Conservation (phyloP, 2,329 filamentous ascomycete genomes). For the Cercospora canescens region DNA sequence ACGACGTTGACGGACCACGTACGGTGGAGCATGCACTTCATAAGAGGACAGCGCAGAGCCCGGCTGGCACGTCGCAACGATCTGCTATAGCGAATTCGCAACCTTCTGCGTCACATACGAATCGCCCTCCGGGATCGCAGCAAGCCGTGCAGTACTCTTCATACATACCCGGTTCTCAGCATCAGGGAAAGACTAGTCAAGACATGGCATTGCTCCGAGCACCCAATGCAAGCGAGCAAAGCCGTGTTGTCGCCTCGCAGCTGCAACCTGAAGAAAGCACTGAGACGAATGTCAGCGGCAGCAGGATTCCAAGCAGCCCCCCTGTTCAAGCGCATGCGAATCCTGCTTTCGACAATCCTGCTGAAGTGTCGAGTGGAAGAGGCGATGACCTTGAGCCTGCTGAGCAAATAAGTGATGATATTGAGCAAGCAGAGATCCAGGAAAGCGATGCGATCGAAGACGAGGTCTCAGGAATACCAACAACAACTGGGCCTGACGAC, state of each 20-base stretch:
- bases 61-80: conserved; percentile 31
- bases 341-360: conserved; percentile 27
- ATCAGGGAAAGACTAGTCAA: conserved; percentile 34
- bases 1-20: background rate
- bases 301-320: conserved; percentile 37
- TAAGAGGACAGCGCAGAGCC: background rate
- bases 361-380: conserved; percentile 20
- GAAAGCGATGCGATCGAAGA: conserved; percentile 32
- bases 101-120: conserved; percentile 24
- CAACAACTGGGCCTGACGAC: conserved; percentile 1
- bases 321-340: conserved; percentile 25
- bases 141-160: conserved; percentile 38
- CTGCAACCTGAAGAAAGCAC: conserved; percentile 10
- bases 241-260: conserved; percentile 20
- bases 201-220: conserved; percentile 28
- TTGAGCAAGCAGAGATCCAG: conserved; percentile 26
- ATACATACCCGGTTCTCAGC: conserved; percentile 37
- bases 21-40: background rate
- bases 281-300: background rate
- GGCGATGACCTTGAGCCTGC: conserved; percentile 18
- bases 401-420: conserved; percentile 3
- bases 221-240: conserved; percentile 22
- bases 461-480: background rate
- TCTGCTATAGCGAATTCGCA: conserved; percentile 50
- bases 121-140: background rate